These are phyloP conservation scores for Crucibulum cyathiforme DNA, from an alignment of 1,284 basidiomycete genomes.

Conservation along the genomic window DNA sequence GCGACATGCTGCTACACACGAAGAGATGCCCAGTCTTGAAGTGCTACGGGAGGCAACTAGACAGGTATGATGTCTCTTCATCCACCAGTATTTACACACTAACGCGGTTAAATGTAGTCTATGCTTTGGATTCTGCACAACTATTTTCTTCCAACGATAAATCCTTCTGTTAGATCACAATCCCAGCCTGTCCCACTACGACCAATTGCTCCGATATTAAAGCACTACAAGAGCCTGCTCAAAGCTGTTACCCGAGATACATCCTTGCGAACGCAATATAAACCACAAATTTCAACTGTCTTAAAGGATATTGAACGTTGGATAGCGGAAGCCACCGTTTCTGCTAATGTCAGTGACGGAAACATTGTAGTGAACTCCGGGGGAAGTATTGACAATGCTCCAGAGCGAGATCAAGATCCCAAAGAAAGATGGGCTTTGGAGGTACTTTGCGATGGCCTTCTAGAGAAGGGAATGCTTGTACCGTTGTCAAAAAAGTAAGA, in stretches of 20 bases:
- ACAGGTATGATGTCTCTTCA: constrained; percentile 54
- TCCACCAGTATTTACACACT: neutral
- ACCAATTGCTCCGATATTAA: constrained; percentile 64
- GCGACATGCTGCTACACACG: constrained; percentile 94
- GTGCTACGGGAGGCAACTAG: constrained; percentile 78
- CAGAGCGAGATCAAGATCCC: constrained; percentile 43
- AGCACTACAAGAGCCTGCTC: constrained; percentile 70
- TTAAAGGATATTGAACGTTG: constrained; percentile 72
- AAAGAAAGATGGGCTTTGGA: constrained; percentile 74
- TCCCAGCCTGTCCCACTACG: constrained; percentile 45
- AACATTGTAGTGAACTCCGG: constrained; percentile 49
- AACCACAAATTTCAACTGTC: constrained; percentile 52
- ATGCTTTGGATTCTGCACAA: constrained; percentile 82
- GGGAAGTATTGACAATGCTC: constrained; percentile 29
- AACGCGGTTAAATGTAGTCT: constrained; percentile 49
- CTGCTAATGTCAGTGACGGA: constrained; percentile 52
- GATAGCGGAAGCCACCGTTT: constrained; percentile 74
- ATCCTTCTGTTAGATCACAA: constrained; percentile 50
- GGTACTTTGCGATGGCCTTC: constrained; percentile 64
- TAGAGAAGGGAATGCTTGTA: constrained; percentile 73
- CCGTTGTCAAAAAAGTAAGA: constrained; percentile 81
- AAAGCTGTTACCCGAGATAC: constrained; percentile 68
- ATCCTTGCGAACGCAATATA: constrained; percentile 60
- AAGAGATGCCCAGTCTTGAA: constrained; percentile 88
- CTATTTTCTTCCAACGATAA: constrained; percentile 79